Conservation (phyloP, 2,329 filamentous ascomycete genomes). For the Ilyonectria destructans region DNA sequence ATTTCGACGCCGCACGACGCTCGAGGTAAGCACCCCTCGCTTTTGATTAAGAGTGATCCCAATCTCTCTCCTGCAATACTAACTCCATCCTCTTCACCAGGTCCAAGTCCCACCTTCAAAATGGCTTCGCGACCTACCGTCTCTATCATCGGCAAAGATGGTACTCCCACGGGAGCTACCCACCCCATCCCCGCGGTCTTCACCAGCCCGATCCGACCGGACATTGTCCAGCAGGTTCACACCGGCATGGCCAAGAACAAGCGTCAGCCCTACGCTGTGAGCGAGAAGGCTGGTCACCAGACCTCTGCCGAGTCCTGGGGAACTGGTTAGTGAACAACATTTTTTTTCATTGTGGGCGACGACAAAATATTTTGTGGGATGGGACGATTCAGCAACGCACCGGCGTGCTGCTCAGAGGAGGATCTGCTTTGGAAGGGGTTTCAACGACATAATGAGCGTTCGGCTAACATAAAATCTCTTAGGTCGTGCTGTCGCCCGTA, state of each 20-base stretch:
- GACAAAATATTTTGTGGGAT: slow-evolving; percentile 40
- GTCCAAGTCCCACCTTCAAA: slow-evolving; percentile 65
- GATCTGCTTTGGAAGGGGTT: slow-evolving; percentile 17
- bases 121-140: slow-evolving; percentile 99
- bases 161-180: slow-evolving; percentile 90
- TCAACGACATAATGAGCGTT: slow-evolving; percentile 10
- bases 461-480: slow-evolving; percentile 47
- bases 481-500: slow-evolving; percentile 99
- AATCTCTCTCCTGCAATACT: slow-evolving; percentile 37
- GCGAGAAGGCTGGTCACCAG: slow-evolving; percentile 99
- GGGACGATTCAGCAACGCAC: slow-evolving; percentile 1
- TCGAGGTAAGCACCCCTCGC: slow-evolving; percentile 54
- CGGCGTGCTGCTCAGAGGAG: not conserved
- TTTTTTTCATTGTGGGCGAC: slow-evolving; percentile 34
- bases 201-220: slow-evolving; percentile 95
- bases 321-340: slow-evolving; percentile 81
- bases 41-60: slow-evolving; percentile 24
- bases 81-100: slow-evolving; percentile 44
- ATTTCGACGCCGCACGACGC: slow-evolving; percentile 61
- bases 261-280: slow-evolving; percentile 99
- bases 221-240: slow-evolving; percentile 99
- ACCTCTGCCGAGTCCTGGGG: slow-evolving; percentile 99
- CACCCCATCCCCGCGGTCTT: slow-evolving; percentile 97
- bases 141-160: slow-evolving; percentile 97
- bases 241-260: slow-evolving; percentile 99